Evolutionary conservation across 768 basidiomycete species (phyloP).

Genomic region (Leccinum longicurvipes): DNA sequence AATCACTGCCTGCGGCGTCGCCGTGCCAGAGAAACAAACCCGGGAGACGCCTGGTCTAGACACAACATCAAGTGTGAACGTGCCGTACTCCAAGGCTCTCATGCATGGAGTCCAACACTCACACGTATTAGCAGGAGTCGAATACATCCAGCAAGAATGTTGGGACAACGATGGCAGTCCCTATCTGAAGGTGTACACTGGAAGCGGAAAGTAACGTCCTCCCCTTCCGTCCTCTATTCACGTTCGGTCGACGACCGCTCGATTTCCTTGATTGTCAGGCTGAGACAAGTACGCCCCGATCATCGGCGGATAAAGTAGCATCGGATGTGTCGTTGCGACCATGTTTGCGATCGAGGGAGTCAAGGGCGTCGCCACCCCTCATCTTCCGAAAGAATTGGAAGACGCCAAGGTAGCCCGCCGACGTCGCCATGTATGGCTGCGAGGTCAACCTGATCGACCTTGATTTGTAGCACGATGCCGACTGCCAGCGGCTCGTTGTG

Average conservation of each 20-base stretch:
- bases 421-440: constrained; percentile 40
- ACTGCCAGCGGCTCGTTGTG: constrained; percentile 44
- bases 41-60: not conserved
- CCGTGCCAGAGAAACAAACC: not conserved
- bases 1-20: not conserved
- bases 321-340: constrained; percentile 49
- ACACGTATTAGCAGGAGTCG: constrained; percentile 34
- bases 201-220: too few species aligned
- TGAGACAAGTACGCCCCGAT: constrained; percentile 4
- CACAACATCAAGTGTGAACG: not conserved
- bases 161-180: constrained; percentile 54
- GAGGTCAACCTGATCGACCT: constrained; percentile 33
- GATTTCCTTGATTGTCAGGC: not conserved
- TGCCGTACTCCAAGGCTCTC: not conserved
- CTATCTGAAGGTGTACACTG: too few species aligned
- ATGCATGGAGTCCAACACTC: constrained; percentile 24
- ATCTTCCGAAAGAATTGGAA: constrained; percentile 47
- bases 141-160: constrained; percentile 40
- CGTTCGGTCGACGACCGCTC: too few species aligned
- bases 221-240: too few species aligned
- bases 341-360: constrained; percentile 50
- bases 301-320: constrained; percentile 45
- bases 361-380: constrained; percentile 46
- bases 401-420: constrained; percentile 47
- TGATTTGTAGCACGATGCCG: too few species aligned